Evolutionary conservation across 306 rosid genomes (phyloP).

Genomic region (Abrus precatorius): DNA sequence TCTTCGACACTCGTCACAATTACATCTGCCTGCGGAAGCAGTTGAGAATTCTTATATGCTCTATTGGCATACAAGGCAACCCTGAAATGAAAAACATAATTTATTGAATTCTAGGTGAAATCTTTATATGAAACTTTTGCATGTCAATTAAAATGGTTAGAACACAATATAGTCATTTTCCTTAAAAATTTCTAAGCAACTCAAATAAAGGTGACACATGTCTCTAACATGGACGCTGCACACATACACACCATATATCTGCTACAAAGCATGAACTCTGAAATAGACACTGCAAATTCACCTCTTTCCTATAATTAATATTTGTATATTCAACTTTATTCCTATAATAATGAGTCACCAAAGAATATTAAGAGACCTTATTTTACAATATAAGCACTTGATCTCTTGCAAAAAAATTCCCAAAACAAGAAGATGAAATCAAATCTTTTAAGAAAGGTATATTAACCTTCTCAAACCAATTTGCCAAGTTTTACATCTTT

Average conservation of each 20-base stretch:
- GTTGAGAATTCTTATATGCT: slow-evolving; percentile 72
- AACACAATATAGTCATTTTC: slow-evolving; percentile 11
- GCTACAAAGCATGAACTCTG: no score
- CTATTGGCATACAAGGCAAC: slow-evolving; percentile 74
- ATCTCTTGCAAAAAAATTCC: no score
- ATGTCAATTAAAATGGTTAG: slow-evolving; percentile 27
- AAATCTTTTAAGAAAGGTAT: background rate
- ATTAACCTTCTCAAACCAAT: background rate
- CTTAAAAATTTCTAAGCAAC: slow-evolving; percentile 30
- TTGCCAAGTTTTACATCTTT: no score
- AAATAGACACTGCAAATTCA: no score
- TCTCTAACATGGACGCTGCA: background rate
- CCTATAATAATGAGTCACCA: no score
- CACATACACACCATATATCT: no score
- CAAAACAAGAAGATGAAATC: no score
- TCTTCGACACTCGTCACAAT: slow-evolving; percentile 78
- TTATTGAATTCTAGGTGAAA: slow-evolving; percentile 42
- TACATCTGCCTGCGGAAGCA: slow-evolving; percentile 78
- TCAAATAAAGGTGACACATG: slow-evolving; percentile 14
- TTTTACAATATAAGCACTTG: no score
- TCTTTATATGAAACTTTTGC: slow-evolving; percentile 13
- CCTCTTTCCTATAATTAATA: no score
- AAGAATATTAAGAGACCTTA: no score
- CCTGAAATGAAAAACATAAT: slow-evolving; percentile 67
- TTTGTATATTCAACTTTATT: no score